Evolutionary conservation across 768 basidiomycete species (phyloP).

Genomic region (Collybiopsis confluens): DNA sequence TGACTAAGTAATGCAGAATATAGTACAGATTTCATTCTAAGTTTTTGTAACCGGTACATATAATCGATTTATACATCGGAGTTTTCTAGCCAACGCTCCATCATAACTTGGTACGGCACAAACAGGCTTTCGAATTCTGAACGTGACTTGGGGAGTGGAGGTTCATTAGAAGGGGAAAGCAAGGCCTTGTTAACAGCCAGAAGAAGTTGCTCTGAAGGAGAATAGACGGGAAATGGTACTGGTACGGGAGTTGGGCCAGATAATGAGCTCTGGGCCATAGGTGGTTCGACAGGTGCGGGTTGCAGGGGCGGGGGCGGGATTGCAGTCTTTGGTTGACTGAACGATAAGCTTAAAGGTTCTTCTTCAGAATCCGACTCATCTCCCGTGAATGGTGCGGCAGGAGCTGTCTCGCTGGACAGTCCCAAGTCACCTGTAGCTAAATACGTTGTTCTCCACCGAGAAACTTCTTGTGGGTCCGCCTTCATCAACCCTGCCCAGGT

Average conservation of each 20-base stretch:
- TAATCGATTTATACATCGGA: no score
- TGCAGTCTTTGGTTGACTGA: neutral
- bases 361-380: neutral
- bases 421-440: neutral
- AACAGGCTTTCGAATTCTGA: slow-evolving; percentile 3
- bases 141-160: neutral
- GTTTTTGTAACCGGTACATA: no score
- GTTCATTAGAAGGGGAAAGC: neutral
- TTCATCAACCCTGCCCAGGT: slow-evolving; percentile 2
- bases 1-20: neutral
- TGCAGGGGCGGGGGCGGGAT: neutral
- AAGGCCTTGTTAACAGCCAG: neutral
- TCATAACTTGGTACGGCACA: neutral
- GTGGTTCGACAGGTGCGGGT: neutral
- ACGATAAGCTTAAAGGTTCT: neutral
- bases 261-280: neutral
- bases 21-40: neutral
- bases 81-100: no score
- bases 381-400: neutral
- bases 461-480: neutral
- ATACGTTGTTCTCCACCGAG: neutral
- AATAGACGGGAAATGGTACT: neutral
- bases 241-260: no score
- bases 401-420: neutral
- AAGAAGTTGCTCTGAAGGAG: slow-evolving; percentile 1